phyloP scores from a whole-genome alignment of 2,329 filamentous ascomycete species.

The Aspergillus ochraceus region DNA sequence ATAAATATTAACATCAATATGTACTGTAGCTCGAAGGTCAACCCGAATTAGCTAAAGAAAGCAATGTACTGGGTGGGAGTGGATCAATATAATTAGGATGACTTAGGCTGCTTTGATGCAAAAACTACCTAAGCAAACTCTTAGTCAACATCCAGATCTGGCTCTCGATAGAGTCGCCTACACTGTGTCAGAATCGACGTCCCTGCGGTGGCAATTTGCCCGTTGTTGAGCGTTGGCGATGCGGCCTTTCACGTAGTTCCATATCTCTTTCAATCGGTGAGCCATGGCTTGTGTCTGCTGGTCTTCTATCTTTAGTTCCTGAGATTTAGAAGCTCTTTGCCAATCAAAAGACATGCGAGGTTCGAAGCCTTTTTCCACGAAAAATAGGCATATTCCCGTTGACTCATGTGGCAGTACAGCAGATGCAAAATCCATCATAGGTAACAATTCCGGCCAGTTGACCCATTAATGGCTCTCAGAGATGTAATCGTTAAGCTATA shows the following conservation, averaged over 20 bases:
- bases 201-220: neutral
- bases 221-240: neutral
- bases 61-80: too few relatives aligned
- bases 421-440: neutral
- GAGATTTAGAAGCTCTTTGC: neutral
- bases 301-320: neutral
- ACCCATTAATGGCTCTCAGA: too few relatives aligned
- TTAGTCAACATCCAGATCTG: too few relatives aligned
- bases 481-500: too few relatives aligned
- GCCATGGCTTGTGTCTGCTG: neutral
- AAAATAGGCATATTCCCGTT: neutral
- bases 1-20: too few relatives aligned
- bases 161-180: too few relatives aligned
- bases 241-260: neutral
- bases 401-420: neutral
- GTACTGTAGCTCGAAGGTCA: too few relatives aligned
- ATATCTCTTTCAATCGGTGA: neutral
- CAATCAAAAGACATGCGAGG: neutral
- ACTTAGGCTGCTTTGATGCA: too few relatives aligned
- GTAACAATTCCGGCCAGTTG: neutral
- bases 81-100: too few relatives aligned
- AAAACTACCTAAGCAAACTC: too few relatives aligned
- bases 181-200: neutral
- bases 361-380: neutral
- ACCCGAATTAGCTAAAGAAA: too few relatives aligned